phyloP scores from a whole-genome alignment of 164 flowering plant species.

The Stephania cephalantha region DNA sequence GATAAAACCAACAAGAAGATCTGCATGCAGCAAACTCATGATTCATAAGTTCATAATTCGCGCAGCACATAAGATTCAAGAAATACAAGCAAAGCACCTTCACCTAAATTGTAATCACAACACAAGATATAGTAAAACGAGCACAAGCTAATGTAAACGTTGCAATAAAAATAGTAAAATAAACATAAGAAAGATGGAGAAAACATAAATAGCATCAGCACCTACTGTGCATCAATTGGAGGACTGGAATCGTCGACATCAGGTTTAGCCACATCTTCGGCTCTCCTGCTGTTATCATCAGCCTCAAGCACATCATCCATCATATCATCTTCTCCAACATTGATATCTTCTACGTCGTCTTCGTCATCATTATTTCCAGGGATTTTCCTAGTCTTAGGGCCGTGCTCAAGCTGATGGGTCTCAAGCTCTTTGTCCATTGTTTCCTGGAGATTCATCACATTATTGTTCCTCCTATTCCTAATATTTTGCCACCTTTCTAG shows the following conservation, averaged over 20 bases:
- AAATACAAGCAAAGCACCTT: not conserved
- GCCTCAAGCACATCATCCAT: conserved; percentile 88
- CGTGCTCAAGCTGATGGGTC: conserved; percentile 89
- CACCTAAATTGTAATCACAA: not conserved
- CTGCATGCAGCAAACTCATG: not conserved
- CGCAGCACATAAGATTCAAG: not conserved
- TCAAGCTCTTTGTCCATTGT: conserved; percentile 98
- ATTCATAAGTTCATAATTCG: not conserved
- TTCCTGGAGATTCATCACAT: conserved; percentile 66
- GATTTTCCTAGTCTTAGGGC: conserved; percentile 83
- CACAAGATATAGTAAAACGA: not conserved
- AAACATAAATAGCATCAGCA: not conserved
- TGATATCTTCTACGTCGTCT: conserved; percentile 93
- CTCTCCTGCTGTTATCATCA: conserved; percentile 49
- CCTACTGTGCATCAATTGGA: conserved; percentile 25
- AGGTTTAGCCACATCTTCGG: conserved; percentile 41
- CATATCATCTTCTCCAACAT: conserved; percentile 87
- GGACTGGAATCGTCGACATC: conserved; percentile 40
- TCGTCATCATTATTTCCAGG: conserved; percentile 77
- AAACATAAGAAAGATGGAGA: not conserved
- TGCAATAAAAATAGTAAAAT: not conserved
- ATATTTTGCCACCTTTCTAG: conserved; percentile 85
- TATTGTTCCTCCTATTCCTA: conserved; percentile 63
- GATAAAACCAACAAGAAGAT: no score
- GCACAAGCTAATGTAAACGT: not conserved